These are phyloP conservation scores for Aspergillus aculeatus DNA, from an alignment of 2,329 filamentous ascomycete species.

Conservation along the genomic window DNA sequence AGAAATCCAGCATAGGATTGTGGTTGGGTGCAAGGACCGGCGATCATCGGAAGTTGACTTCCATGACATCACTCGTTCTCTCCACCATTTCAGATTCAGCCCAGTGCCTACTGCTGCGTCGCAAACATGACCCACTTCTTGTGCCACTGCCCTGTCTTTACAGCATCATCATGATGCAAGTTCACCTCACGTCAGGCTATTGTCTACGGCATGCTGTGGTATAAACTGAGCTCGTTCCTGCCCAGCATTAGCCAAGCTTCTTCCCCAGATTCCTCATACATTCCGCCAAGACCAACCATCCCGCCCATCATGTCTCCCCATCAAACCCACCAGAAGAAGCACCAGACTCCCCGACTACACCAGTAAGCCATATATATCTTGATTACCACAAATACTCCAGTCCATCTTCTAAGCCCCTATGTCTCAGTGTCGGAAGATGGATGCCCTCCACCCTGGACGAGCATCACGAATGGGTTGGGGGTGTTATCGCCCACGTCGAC, in stretches of 20 bases:
- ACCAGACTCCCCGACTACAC: neutral
- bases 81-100: neutral
- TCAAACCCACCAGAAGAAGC: neutral
- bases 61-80: neutral
- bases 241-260: neutral
- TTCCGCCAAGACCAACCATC: neutral
- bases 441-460: slow-evolving; percentile 62
- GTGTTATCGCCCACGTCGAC: slow-evolving; percentile 57
- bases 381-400: neutral
- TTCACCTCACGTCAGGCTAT: neutral
- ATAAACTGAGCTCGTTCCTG: neutral
- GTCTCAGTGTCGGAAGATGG: slow-evolving; percentile 56
- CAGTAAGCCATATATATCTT: neutral
- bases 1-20: neutral
- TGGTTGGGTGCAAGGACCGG: neutral
- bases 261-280: neutral
- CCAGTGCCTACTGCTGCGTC: neutral
- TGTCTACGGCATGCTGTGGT: neutral
- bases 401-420: neutral
- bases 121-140: neutral
- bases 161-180: neutral
- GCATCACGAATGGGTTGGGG: slow-evolving; percentile 63
- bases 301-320: neutral
- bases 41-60: neutral
- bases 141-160: neutral